phyloP scores from a whole-genome alignment of 768 basidiomycete genomes.

The Pholiota microspora region DNA sequence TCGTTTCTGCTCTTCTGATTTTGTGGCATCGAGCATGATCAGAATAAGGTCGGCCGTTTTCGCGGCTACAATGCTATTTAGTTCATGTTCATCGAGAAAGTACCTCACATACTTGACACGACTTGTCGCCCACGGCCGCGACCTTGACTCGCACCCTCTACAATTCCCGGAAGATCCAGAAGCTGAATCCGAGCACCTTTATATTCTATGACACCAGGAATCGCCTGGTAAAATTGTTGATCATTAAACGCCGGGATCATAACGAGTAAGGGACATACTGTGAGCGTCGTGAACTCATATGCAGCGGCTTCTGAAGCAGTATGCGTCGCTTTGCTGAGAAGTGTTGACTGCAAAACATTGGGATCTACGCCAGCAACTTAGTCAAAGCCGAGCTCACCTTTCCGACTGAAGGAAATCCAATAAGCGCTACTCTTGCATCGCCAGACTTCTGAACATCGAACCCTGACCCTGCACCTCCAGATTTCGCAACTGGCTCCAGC shows the following conservation, averaged over 20 bases:
- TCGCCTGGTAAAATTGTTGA: slow-evolving; percentile 68
- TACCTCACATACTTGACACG: slow-evolving; percentile 67
- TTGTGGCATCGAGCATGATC: slow-evolving; percentile 91
- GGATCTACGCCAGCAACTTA: not conserved
- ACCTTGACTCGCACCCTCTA: slow-evolving; percentile 88
- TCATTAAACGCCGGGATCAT: slow-evolving; percentile 10
- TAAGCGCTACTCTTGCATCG: slow-evolving; percentile 88
- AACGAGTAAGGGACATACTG: slow-evolving; percentile 39
- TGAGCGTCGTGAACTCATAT: slow-evolving; percentile 94
- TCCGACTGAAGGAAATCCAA: slow-evolving; percentile 96
- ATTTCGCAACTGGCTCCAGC: slow-evolving; percentile 87
- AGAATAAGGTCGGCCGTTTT: slow-evolving; percentile 94
- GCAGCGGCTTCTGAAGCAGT: slow-evolving; percentile 88
- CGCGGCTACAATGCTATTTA: slow-evolving; percentile 44
- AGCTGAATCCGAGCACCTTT: slow-evolving; percentile 91
- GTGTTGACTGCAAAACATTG: slow-evolving; percentile 62
- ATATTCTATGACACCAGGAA: slow-evolving; percentile 96
- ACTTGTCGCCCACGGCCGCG: slow-evolving; percentile 95
- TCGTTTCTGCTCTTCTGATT: slow-evolving; percentile 86
- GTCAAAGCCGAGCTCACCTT: slow-evolving; percentile 43
- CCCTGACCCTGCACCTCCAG: slow-evolving; percentile 74
- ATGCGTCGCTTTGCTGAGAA: slow-evolving; percentile 88
- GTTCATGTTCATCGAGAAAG: slow-evolving; percentile 5
- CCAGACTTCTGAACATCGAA: slow-evolving; percentile 84
- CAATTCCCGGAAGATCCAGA: slow-evolving; percentile 93